Evolutionary conservation across 768 basidiomycete species (phyloP), one percentile per base, ranked within the genome.

Genomic region (Leccinum broughii): DNA sequence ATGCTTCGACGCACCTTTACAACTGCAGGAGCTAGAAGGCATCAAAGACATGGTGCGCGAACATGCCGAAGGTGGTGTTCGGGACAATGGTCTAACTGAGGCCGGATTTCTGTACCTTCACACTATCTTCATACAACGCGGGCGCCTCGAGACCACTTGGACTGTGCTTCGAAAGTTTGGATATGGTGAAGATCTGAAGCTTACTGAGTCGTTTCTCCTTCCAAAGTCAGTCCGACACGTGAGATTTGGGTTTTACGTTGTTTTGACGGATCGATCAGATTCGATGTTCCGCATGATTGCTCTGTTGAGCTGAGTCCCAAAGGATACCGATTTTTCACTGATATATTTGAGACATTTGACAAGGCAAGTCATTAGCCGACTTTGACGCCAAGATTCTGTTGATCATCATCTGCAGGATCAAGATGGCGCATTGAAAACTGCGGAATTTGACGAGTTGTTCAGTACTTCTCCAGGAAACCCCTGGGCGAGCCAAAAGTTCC

Each of bases 121-220:
- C 73, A 98, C 96, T 3, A 92, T 87, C 65, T 99, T 99, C 77
- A 97, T 99, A 57, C 96, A 96, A 76, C 87, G 89, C 46, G 96
- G 96, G 22, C 84, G 96, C 52, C 81, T 96, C 62, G 96, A 99
- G 74, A 98, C 96, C 28, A 98, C 96, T 1, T 99, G 96, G 96
- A 95, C 93, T 8, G 94, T 96, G 6, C 81, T 99, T 64, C 81
- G 95, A 62, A 93, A 87, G 70, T 98, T 97, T 72, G 96, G 96
- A 4, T 99, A 99, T 69, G 96, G 89, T 14, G 96, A 98, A 72
- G 95, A 98, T 69, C 75, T 99, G 63, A 86, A 88, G 66, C 77
- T 99, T 62, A 89, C 89, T 26, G 96, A 98, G 71, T 81, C 84
- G 7, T 97, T 95, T 76, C 77, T 99, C 60, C 81, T 83, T 58